A percentile compares a stretch with the other conserved stretches of the same genome.
Evolutionary conservation across 208 protist species (phyloP).

Genomic region (Trypanosoma lewisi): DNA sequence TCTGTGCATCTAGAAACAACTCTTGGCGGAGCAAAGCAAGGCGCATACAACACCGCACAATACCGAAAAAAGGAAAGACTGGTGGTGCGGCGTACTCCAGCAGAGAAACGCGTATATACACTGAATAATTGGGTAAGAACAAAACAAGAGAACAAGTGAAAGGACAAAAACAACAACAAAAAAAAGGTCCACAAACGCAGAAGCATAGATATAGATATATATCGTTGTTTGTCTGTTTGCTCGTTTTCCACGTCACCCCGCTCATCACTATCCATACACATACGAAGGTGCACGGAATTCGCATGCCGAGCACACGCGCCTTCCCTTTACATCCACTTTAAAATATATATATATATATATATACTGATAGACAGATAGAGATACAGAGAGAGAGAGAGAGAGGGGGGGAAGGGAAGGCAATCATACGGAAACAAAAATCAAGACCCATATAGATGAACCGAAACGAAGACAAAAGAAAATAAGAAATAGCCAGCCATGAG

Average conservation of each 20-base stretch:
- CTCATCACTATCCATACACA: too few species aligned
- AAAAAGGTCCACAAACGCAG: constrained; percentile 16
- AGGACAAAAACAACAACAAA: constrained; percentile 12
- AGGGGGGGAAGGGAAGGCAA: too few species aligned
- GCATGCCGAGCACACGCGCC: too few species aligned
- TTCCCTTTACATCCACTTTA: too few species aligned
- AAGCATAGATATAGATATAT: neutral
- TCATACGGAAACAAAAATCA: constrained; percentile 6
- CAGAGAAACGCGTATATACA: neutral
- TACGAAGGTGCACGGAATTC: too few species aligned
- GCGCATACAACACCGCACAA: constrained; percentile 6
- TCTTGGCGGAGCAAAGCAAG: too few species aligned
- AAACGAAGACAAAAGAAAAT: constrained; percentile 12
- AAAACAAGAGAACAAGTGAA: constrained; percentile 7
- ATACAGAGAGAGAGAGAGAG: too few species aligned
- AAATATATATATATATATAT: too few species aligned
- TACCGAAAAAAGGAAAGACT: constrained; percentile 5
- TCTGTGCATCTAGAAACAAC: too few species aligned
- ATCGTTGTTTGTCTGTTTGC: too few species aligned
- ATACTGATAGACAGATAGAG: too few species aligned
- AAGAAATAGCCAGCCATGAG: neutral
- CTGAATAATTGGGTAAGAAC: neutral
- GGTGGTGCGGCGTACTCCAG: neutral
- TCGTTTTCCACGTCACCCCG: too few species aligned
- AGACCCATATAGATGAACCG: constrained; percentile 1